phyloP scores from a whole-genome alignment of 129 eudicot genomes.

The Daucus carota region DNA sequence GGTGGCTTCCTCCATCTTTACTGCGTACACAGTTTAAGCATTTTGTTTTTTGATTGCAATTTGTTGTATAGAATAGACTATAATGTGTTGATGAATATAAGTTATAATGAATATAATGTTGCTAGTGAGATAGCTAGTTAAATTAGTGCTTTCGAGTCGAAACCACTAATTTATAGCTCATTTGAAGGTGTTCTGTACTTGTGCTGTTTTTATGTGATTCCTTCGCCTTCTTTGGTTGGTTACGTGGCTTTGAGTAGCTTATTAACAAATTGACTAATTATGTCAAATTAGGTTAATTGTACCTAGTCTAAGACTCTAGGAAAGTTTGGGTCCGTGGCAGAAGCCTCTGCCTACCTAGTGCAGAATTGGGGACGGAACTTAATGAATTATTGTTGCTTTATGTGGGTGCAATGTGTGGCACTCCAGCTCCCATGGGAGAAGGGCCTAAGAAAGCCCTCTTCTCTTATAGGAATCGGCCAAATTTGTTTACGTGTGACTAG shows the following conservation, averaged over 20 bases:
- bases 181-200: neutral
- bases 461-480: neutral
- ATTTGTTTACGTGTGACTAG: neutral
- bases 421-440: neutral
- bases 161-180: too few species aligned
- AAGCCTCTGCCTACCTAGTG: neutral
- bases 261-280: neutral
- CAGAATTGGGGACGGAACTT: neutral
- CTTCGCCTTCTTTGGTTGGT: neutral
- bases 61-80: too few species aligned
- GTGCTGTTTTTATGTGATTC: too few species aligned
- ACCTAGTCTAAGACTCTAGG: too few species aligned
- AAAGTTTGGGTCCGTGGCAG: too few species aligned
- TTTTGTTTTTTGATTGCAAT: too few species aligned
- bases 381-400: neutral
- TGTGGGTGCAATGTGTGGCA: neutral
- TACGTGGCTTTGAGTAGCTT: neutral
- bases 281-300: too few species aligned
- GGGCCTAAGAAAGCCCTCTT: neutral
- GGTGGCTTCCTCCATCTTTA: conserved; percentile 20
- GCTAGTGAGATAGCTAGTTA: neutral
- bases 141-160: too few species aligned
- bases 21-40: too few species aligned
- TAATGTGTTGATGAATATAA: too few species aligned
- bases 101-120: too few species aligned